Evolutionary conservation across 495 filamentous ascomycete genomes (phyloP), one percentile per base, ranked within the genome.

Genomic region (Lasiosphaeria ovina): DNA sequence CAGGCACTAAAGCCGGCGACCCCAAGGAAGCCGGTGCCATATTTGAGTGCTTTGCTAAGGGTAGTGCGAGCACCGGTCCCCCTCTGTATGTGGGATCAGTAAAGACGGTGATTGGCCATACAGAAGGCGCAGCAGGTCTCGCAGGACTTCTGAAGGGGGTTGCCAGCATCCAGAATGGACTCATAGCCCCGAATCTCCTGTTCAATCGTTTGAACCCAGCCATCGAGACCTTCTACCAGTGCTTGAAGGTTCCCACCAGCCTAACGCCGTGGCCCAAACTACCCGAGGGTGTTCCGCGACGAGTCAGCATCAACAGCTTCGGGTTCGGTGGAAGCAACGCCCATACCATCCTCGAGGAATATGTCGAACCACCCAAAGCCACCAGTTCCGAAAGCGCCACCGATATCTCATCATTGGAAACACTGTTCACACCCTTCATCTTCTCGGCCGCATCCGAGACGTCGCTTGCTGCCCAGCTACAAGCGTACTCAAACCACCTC

Each of bases 131-230:
- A 1, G 75, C 73, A 47, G 83, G 83, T 0, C 62, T 87, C 12
- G 74, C 80, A 9, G 77, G 76, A 0, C 55, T 87, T 0, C 73
- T 87, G 24, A 86, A 87, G 58, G 72, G 76, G 0, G 67, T 77
- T n/a, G 50, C 59, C 11, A 51, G 79, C 53, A 67, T 87, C 10
- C 80, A 87, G 48, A 77, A 74, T 55, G 79, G 76, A 11, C 58
- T 76, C 50, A 73, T 81, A 54, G 67, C 67, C 1, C 71, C 73
- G 6, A 76, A 75, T 53, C 62, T 81, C 5, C 69, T 72, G 2
- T 77, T 86, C 47, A 71, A 79, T 10, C 73, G 75, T 3, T 61
- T 79, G 0, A 88, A 83, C 42, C 72, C 80, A 0, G 65, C 61
- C 7, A 71, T 77, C 17, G 66, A 73, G 44, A 47, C 40, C 4